These are phyloP conservation scores for Penicillium paradoxum DNA, from an alignment of 495 filamentous ascomycete genomes.

Conservation along the genomic window DNA sequence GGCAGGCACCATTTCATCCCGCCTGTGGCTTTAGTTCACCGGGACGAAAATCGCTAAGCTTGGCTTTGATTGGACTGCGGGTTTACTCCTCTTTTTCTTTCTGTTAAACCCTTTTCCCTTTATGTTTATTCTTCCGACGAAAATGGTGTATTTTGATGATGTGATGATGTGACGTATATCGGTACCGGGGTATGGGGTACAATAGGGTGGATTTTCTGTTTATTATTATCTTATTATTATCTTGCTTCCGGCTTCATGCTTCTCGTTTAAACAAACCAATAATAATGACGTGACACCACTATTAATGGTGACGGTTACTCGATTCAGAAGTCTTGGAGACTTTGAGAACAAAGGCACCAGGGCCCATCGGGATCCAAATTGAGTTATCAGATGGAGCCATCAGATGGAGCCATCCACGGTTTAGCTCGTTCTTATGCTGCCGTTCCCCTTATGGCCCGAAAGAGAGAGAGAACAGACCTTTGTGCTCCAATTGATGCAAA, in stretches of 20 bases:
- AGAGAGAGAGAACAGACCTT: background rate
- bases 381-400: conserved; percentile 18
- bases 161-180: conserved; percentile 10
- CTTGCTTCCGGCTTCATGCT: no score
- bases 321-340: background rate
- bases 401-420: conserved; percentile 4
- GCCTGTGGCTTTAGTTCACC: conserved; percentile 41
- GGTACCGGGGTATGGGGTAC: background rate
- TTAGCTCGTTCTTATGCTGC: background rate
- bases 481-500: background rate
- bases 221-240: no score
- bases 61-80: background rate
- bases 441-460: background rate
- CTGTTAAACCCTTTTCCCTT: background rate
- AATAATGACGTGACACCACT: background rate
- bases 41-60: conserved; percentile 17
- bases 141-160: conserved; percentile 3
- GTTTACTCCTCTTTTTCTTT: background rate
- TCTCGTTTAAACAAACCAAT: background rate
- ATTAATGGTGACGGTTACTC: background rate
- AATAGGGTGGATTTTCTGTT: background rate
- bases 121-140: background rate
- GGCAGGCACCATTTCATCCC: conserved; percentile 42
- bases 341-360: background rate
- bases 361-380: background rate